Evolutionary conservation across 768 basidiomycete genomes (phyloP), one percentile per base, ranked within the genome.

Genomic region (Lactifluus pinguis): DNA sequence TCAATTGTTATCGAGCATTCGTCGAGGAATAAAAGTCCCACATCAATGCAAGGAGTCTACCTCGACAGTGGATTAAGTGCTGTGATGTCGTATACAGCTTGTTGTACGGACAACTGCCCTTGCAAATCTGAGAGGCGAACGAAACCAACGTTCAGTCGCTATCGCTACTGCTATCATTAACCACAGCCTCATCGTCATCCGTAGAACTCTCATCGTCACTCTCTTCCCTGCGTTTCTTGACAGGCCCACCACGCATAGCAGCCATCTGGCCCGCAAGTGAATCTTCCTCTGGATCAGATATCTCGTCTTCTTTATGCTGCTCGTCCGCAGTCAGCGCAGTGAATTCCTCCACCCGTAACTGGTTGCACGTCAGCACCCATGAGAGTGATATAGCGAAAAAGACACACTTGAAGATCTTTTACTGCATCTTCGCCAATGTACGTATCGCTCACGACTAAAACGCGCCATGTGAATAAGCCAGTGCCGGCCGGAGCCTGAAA

Each of bases 271-370:
- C 97, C 5, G 94, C 97, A 54, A 98, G 76, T 29, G 88, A 83
- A 72, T 98, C 97, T 72, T 98, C 97, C 34, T 98, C 97, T 0
- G 97, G 97, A 52, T 98, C 97, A 0, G 94, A 97, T 65, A 98
- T 99, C 61, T 97, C 95, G 69, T 98, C 94, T 39, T 95, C 95
- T 21, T 75, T 76, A 32, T 74, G 80, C 58, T 80, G 76, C 44
- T 86, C 86, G 6, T 85, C 84, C 0, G 75, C 75, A 11, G 71
- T 76, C 17, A 86, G 74, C 1, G 76, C 77, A 10, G 85, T 79
- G 4, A 81, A 75, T 45, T 92, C 86, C 55, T 94, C 90, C 38
- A 97, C 87, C 70, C 87, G 87, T 63, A 97, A 83, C 92, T 95
- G 9, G 64, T 48, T 21, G 38, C 38, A 41, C 54, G 48, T 52